These are phyloP conservation scores for Trametes sp. DNA, from an alignment of 1,284 basidiomycete genomes.

Conservation along the genomic window DNA sequence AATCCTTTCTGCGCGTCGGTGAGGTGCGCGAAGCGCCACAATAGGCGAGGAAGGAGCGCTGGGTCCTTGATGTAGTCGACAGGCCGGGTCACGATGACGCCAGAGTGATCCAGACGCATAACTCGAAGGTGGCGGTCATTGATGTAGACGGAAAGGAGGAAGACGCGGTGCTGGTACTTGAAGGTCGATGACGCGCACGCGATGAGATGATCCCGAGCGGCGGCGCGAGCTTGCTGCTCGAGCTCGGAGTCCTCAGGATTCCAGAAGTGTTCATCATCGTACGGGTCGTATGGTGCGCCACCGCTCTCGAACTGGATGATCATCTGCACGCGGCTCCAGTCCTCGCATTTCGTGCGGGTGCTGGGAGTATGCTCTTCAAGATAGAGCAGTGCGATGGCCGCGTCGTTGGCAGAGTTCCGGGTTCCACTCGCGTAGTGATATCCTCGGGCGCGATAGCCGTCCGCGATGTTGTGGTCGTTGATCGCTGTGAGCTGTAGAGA, in stretches of 20 bases:
- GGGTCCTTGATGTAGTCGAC: constrained; percentile 4
- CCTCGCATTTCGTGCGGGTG: too few relatives aligned
- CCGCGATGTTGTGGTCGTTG: background rate
- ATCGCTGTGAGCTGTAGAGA: background rate
- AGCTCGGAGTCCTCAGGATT: background rate
- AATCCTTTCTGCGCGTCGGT: constrained; percentile 17
- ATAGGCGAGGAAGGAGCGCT: background rate
- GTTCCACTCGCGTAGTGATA: background rate
- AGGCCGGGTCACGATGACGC: background rate
- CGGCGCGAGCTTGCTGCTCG: background rate
- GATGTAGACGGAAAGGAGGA: background rate
- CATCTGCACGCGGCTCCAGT: background rate
- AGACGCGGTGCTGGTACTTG: background rate
- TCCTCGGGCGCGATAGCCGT: background rate
- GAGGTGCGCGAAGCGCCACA: constrained; percentile 14
- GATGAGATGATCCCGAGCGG: background rate
- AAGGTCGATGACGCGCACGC: background rate
- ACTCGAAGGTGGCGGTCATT: constrained; percentile 1
- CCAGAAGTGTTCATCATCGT: background rate
- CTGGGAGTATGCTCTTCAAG: background rate
- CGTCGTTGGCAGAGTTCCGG: background rate
- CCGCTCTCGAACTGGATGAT: background rate
- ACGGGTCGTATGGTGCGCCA: background rate
- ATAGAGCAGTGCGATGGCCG: background rate
- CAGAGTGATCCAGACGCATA: background rate